phyloP scores from a whole-genome alignment of 768 basidiomycete species.

The Xerocomus potaroensis region DNA sequence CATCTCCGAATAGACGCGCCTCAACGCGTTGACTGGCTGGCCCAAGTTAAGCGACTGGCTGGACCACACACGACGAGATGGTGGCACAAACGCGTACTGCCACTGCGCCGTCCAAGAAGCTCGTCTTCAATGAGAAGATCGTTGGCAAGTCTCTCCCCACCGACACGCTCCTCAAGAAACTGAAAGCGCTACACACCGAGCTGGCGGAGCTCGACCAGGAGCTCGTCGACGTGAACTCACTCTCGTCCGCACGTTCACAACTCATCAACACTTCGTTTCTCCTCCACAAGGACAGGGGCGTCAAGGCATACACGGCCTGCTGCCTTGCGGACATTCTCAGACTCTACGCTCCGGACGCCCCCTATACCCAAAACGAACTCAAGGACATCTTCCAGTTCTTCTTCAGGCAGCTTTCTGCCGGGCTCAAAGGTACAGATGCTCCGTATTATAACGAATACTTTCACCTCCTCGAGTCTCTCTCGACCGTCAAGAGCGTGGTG shows the following conservation, averaged over 20 bases:
- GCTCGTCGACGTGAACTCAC: constrained; percentile 66
- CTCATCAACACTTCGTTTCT: constrained; percentile 76
- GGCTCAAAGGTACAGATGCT: constrained; percentile 71
- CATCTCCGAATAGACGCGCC: constrained; percentile 11
- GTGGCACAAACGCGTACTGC: constrained; percentile 70
- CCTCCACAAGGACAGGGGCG: constrained; percentile 92
- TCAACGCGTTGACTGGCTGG: constrained; percentile 21
- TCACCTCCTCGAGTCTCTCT: constrained; percentile 89
- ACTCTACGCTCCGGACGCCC: constrained; percentile 95
- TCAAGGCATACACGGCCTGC: constrained; percentile 92
- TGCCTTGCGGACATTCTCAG: constrained; percentile 92
- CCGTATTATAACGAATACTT: constrained; percentile 92
- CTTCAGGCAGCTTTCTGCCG: constrained; percentile 74
- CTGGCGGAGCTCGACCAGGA: constrained; percentile 89
- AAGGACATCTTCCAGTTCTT: constrained; percentile 98
- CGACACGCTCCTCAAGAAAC: constrained; percentile 81
- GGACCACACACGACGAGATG: constrained; percentile 55
- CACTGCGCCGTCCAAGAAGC: constrained; percentile 51
- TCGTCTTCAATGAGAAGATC: constrained; percentile 80
- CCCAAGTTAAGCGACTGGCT: too few relatives aligned
- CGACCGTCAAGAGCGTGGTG: constrained; percentile 92
- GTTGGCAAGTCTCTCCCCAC: constrained; percentile 70
- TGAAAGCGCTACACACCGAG: constrained; percentile 72
- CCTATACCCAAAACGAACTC: constrained; percentile 84
- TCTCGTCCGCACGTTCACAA: constrained; percentile 68